phyloP scores from a whole-genome alignment of 73 alveolate species.

The Urostyla sp. region DNA sequence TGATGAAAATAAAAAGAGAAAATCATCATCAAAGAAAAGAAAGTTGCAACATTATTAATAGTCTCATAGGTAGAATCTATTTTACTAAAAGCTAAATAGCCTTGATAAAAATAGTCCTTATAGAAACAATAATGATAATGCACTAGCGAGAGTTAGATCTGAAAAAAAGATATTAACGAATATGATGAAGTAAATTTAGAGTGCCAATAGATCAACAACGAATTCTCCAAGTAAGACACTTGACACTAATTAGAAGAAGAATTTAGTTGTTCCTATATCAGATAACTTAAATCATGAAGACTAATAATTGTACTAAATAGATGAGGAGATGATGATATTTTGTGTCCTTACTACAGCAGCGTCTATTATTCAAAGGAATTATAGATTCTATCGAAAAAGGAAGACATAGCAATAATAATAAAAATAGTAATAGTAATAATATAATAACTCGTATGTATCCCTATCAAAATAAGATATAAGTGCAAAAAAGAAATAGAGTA shows the following conservation, averaged over 20 bases:
- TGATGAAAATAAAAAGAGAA: not conserved
- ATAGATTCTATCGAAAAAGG: conserved; percentile 13
- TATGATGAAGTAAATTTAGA: not conserved
- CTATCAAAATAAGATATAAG: not conserved
- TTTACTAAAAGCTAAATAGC: not conserved
- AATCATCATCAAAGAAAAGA: not conserved
- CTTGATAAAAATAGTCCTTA: not conserved
- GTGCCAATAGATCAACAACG: not conserved
- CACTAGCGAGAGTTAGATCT: not conserved
- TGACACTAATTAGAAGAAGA: not conserved
- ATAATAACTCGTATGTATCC: not conserved
- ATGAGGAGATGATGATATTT: conserved; percentile 38
- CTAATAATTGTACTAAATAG: conserved; percentile 22
- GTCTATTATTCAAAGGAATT: conserved; percentile 8
- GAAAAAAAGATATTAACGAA: not conserved
- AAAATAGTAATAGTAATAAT: not conserved
- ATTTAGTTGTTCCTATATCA: conserved; percentile 4
- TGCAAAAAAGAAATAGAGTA: not conserved
- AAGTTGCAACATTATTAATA: not conserved
- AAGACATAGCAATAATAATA: not conserved
- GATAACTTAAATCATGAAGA: too few species aligned
- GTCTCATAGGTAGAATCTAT: conserved; percentile 10
- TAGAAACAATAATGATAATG: not conserved
- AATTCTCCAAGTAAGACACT: not conserved
- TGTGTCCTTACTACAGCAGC: conserved; percentile 41